Evolutionary conservation across 2,329 filamentous ascomycete genomes (phyloP), one percentile per base, ranked within the genome.

Genomic region (Didymosphaeria variabile): DNA sequence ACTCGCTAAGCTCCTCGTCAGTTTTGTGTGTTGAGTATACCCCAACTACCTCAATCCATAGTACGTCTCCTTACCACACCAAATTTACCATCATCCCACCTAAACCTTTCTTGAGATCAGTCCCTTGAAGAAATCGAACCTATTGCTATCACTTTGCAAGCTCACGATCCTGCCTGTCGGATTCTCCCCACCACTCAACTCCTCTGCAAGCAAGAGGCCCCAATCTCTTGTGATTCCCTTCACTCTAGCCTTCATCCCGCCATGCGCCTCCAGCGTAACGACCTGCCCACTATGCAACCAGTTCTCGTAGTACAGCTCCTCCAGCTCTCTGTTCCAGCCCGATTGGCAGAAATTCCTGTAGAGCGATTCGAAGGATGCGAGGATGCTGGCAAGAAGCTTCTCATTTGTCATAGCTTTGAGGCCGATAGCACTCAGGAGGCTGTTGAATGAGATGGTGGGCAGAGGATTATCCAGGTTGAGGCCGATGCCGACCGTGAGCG

Each of bases 101-200:
- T 61, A 93, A 1, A 89, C 78, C 83, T 97, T 98, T 72, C 90
- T 87, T 82, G 88, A 92, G 21, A 99, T 82, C 71, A 99, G 74
- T 0, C 95, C 95, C 74, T 87, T 92, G 81, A 97, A 97, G 77
- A 97, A 99, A 79, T 99, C 95, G 82, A 99, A 99, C 77, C 94
- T 97, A 74, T 99, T 99, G 76, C 94, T 93, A 78, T 99, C 95
- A 77, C 93, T 97, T 82, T 97, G 94, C 79, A 99, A 79, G 69
- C 90, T 88, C 86, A 91, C 94, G 53, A 90, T 83, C 79, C 86
- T 91, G 0, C 94, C 94, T 0, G 92, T 97, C 2, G 85, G 82
- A 56, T 89, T 83, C 64, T 93, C 92, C 60, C 90, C 86, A 76
- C 84, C 86, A 2, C 89, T 90, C 56, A 96, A 78, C 82, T 98